Percentiles rank a stretch among this genome's conserved stretches.
Evolutionary conservation across 2,329 filamentous ascomycete species (phyloP).

Genomic region (Penicillium sp.): DNA sequence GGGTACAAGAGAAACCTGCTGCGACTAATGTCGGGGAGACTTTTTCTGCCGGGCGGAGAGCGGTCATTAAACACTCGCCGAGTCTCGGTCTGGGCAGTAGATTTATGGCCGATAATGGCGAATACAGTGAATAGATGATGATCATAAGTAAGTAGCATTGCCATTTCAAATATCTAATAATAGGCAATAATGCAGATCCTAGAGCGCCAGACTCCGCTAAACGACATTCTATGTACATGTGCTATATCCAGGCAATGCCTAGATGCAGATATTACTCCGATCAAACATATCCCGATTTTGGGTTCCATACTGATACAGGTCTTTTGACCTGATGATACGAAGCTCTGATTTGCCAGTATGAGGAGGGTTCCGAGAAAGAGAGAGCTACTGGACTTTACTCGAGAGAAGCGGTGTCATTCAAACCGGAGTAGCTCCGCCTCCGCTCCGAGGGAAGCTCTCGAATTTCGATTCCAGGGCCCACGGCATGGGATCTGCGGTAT

Average conservation of each 20-base stretch:
- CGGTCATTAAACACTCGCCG: conserved; percentile 14
- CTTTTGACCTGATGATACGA: background rate
- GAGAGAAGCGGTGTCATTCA: conserved; percentile 60
- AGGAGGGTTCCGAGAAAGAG: background rate
- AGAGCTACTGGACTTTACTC: background rate
- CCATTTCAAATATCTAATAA: background rate
- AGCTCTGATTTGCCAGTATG: background rate
- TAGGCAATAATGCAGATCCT: conserved; percentile 9
- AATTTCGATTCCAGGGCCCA: conserved; percentile 82
- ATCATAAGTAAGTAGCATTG: background rate
- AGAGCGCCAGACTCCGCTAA: conserved; percentile 33
- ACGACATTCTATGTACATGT: conserved; percentile 36
- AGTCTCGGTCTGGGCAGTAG: background rate
- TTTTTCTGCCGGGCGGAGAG: conserved; percentile 38
- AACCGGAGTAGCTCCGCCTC: conserved; percentile 52
- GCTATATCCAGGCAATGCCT: conserved; percentile 7
- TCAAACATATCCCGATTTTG: conserved; percentile 21
- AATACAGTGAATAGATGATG: background rate
- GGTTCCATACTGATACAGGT: conserved; percentile 16
- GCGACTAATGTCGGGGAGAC: conserved; percentile 31
- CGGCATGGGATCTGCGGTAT: conserved; percentile 62
- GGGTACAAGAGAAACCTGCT: conserved; percentile 14
- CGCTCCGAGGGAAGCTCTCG: conserved; percentile 62
- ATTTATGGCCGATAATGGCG: background rate
- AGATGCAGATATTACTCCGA: conserved; percentile 16